Conservation (phyloP, 768 basidiomycete genomes). For the Dioszegia aurantiaca region DNA sequence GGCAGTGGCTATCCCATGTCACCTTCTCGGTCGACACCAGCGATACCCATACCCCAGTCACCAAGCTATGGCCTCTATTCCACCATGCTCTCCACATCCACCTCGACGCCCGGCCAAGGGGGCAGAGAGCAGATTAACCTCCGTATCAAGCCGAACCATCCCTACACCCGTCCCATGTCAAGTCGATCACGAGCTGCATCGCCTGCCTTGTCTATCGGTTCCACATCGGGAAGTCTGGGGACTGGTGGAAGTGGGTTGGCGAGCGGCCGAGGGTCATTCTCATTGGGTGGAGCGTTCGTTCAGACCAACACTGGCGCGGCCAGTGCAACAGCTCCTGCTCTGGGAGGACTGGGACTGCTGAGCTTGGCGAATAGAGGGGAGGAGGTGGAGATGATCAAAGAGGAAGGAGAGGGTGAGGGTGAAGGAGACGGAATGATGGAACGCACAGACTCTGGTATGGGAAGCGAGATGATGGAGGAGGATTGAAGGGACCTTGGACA, state of each 20-base stretch:
- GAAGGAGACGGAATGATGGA: constrained; percentile 26
- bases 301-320: constrained; percentile 5
- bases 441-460: constrained; percentile 21
- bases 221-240: constrained; percentile 27
- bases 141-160: constrained; percentile 22
- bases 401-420: constrained; percentile 25
- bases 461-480: constrained; percentile 37
- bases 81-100: constrained; percentile 14
- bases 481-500: constrained; percentile 30
- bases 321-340: constrained; percentile 11
- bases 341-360: constrained; percentile 43
- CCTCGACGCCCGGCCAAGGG: background rate
- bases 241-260: constrained; percentile 20
- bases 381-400: constrained; percentile 25
- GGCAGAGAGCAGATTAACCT: constrained; percentile 11
- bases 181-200: constrained; percentile 34
- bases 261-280: constrained; percentile 10
- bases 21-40: constrained; percentile 28
- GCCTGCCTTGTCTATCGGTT: constrained; percentile 43
- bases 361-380: constrained; percentile 30
- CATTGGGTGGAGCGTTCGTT: constrained; percentile 22
- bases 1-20: constrained; percentile 27
- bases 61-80: constrained; percentile 31
- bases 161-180: constrained; percentile 34
- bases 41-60: constrained; percentile 40